Base-by-base conservation (phyloP, 495 filamentous ascomycete genomes). In the Extremus antarcticus region DNA sequence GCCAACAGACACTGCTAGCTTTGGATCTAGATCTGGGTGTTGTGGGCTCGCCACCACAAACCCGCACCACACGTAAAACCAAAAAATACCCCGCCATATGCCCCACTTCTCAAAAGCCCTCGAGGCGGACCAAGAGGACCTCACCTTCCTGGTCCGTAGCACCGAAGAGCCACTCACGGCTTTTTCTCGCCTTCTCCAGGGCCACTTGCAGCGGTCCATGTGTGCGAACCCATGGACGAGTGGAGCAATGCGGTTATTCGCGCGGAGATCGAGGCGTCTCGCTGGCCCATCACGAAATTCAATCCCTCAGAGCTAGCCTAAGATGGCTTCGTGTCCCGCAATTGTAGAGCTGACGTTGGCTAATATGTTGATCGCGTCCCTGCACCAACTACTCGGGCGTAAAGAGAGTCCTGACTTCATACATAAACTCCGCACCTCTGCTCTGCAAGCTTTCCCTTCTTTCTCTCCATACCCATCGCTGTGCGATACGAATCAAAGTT, bases 81-180 rank as follows among this genome's bases (percentile, higher is more conserved):
- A n/a, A n/a, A n/a, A n/a, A n/a, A n/a, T 39, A 45, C 41, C 41
- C 41, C 41, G 41, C 41, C 41, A 39, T 39, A 39, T n/a, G n/a
- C 35, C 35, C 35, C 41, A 45, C 41, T 45, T 17, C 19, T 45
- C n/a, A n/a, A n/a, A n/a, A n/a, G n/a, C n/a, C n/a, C n/a, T n/a
- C n/a, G n/a, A n/a, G n/a, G n/a, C n/a, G n/a, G n/a, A n/a, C n/a
- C n/a, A n/a, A n/a, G n/a, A n/a, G n/a, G 41, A 35, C 41, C 41
- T 45, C 41, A 17, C 19, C 8, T n/a, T 17, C 4, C 46, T 10
- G n/a, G 10, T 21, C 56, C 56, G 41, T 46, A 15, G 46, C 35
- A 22, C 56, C 56, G 56, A 58, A n/a, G 56, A 23, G n/a, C 50
- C 56, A 58, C 35, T 54, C 56, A 58, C n/a, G 50, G 25, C 15